Conservation (phyloP, 192 early-diverging fungal genomes). For the Endogone sp. region DNA sequence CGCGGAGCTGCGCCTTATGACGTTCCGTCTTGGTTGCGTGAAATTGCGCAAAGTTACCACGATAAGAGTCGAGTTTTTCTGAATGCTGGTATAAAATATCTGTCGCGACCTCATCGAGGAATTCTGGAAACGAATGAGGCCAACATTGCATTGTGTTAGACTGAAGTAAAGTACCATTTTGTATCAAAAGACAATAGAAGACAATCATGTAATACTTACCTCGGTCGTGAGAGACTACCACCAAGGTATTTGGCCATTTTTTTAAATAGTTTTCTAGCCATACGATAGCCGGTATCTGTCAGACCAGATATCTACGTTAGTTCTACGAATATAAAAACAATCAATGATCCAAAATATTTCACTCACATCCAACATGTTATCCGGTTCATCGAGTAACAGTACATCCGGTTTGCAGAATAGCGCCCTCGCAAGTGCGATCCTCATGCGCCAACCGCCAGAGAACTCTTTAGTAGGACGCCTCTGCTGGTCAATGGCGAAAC, state of each 20-base stretch:
- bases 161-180: no score
- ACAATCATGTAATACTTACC: slow-evolving; percentile 34
- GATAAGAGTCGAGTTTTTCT: slow-evolving; percentile 91
- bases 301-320: no score
- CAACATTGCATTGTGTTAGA: background rate
- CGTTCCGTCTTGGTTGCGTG: slow-evolving; percentile 87
- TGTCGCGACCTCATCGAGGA: slow-evolving; percentile 95
- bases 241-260: slow-evolving; percentile 85
- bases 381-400: slow-evolving; percentile 89
- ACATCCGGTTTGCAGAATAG: slow-evolving; percentile 95
- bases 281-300: slow-evolving; percentile 88
- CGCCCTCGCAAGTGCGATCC: slow-evolving; percentile 92
- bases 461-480: slow-evolving; percentile 86
- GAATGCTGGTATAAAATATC: slow-evolving; percentile 97
- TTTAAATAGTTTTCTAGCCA: slow-evolving; percentile 96
- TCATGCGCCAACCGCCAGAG: slow-evolving; percentile 99
- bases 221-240: slow-evolving; percentile 98
- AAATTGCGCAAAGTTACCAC: slow-evolving; percentile 92
- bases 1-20: slow-evolving; percentile 83
- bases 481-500: slow-evolving; percentile 79
- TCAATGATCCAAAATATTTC: background rate
- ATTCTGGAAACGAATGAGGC: slow-evolving; percentile 45
- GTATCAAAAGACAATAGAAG: background rate
- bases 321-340: no score
- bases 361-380: slow-evolving; percentile 77